Conservation (phyloP, 495 filamentous ascomycete species). For the Trichoderma orchidacearum region DNA sequence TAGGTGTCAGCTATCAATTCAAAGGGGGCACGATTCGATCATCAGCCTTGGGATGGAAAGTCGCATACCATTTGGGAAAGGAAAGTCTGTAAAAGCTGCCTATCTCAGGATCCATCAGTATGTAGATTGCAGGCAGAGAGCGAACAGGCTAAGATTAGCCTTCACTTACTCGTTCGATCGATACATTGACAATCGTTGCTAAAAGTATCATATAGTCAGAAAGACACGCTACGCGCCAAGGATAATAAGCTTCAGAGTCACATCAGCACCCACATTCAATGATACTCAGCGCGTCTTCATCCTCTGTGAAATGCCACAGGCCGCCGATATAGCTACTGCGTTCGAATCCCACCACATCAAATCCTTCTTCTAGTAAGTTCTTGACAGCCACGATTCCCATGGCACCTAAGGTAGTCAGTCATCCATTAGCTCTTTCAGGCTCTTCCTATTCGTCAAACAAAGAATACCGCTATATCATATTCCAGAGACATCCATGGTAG, state of each 20-base stretch:
- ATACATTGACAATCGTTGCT: neutral
- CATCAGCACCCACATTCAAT: neutral
- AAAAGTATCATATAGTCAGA: neutral
- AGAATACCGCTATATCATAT: too few species aligned
- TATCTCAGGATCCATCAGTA: neutral
- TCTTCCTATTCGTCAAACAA: too few species aligned
- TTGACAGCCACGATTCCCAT: conserved; percentile 8
- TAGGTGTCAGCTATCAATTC: neutral
- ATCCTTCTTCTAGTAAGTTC: conserved; percentile 6
- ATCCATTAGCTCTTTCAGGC: neutral
- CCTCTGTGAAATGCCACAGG: conserved; percentile 5
- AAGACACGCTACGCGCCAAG: neutral
- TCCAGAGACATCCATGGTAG: too few species aligned
- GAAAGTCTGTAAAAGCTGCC: conserved; percentile 12
- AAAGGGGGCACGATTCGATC: neutral
- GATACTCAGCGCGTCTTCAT: neutral
- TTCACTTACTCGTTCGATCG: neutral
- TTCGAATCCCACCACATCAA: conserved; percentile 9
- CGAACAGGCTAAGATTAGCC: neutral
- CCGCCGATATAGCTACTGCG: conserved; percentile 6
- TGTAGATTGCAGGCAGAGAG: neutral
- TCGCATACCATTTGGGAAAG: conserved; percentile 14
- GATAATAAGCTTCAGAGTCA: neutral
- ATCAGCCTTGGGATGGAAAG: neutral
- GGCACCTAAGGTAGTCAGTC: neutral